Base-by-base conservation (phyloP, 2,329 filamentous ascomycete genomes). In the Venturia pyrina region DNA sequence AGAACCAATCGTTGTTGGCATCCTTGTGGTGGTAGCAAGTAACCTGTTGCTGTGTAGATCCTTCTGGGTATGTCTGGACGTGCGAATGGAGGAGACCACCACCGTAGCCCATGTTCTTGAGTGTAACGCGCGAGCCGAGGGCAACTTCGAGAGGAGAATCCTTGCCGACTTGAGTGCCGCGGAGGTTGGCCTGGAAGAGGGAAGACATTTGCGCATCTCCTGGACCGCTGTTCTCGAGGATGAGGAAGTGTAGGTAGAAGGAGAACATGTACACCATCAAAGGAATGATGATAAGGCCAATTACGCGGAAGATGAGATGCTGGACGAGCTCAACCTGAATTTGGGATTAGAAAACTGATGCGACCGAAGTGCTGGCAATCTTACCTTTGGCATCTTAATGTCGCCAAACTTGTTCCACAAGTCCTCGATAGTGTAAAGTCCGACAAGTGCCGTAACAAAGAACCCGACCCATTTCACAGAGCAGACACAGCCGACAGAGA, bases 181-280 rank as follows among this genome's bases (percentile, higher is more conserved):
- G 88, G 46, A 99, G 84, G 75, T 99, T 99, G 61, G 96, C 95
- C 77, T 99, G 95, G 85, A 99, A 99, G 63, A 99, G 86, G 34
- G 95, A 99, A 80, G 93, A 97, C 95, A 99, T 99, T 79, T 99
- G 95, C n/a, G 95, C 95, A 80, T 99, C 95, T 65, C 95, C 95
- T 8, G 96, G 95, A 24, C 95, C 95, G 72, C 89, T 93, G 79
- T 91, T 93, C 77, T 96, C 91, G 67, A 99, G 85, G 69, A 99
- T 91, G 68, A 91, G 83, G 77, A 99, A 99, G 79, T 99, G 95
- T 65, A 96, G 79, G 71, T 90, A 96, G 77, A 99, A 99, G 56
- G 92, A 96, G 75, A 97, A 88, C 79, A 97, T 88, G 81, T 99
- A 99, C 72, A 99, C 91, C 67, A 93, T 80, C 73, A 96, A 82